Percentiles rank a stretch among this genome's conserved stretches.
phyloP scores from a whole-genome alignment of 148 eudicot genomes.

The Diospyros kaki region DNA sequence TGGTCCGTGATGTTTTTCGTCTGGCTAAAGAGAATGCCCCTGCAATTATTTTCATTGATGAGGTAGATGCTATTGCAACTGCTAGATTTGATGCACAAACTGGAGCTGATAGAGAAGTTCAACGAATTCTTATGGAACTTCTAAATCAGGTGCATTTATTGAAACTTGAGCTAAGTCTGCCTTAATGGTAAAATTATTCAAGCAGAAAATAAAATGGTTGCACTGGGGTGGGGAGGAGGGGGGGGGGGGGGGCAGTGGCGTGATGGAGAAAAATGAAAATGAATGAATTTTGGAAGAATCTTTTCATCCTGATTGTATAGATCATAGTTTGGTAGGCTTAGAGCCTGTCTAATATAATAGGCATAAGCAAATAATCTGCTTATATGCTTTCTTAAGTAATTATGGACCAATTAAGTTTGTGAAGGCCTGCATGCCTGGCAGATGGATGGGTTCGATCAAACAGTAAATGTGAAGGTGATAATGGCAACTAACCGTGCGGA shows the following conservation, averaged over 20 bases:
- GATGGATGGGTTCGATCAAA: conserved; percentile 98
- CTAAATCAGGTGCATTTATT: conserved; percentile 64
- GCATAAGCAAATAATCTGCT: too few species aligned
- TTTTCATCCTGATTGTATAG: not conserved
- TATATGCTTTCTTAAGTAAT: too few species aligned
- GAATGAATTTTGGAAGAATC: not conserved
- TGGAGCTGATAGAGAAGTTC: conserved; percentile 98
- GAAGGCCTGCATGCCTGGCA: conserved; percentile 6
- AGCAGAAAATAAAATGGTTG: not conserved
- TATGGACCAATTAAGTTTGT: not conserved
- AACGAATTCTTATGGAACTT: conserved; percentile 92
- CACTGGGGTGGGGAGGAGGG: not conserved
- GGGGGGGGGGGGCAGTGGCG: not conserved
- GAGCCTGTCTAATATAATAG: not conserved
- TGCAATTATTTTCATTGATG: conserved; percentile 91
- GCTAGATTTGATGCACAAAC: conserved; percentile 99
- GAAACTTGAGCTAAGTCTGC: not conserved
- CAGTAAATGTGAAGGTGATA: conserved; percentile 87
- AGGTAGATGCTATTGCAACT: conserved; percentile 94
- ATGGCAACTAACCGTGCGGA: conserved; percentile 95
- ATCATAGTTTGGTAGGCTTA: not conserved
- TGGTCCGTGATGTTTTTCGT: conserved; percentile 98
- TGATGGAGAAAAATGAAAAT: not conserved
- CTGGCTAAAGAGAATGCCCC: conserved; percentile 98
- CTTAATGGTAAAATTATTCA: not conserved